Base-by-base conservation (phyloP, 2,329 filamentous ascomycete genomes). In the Lachnum nothofagi region DNA sequence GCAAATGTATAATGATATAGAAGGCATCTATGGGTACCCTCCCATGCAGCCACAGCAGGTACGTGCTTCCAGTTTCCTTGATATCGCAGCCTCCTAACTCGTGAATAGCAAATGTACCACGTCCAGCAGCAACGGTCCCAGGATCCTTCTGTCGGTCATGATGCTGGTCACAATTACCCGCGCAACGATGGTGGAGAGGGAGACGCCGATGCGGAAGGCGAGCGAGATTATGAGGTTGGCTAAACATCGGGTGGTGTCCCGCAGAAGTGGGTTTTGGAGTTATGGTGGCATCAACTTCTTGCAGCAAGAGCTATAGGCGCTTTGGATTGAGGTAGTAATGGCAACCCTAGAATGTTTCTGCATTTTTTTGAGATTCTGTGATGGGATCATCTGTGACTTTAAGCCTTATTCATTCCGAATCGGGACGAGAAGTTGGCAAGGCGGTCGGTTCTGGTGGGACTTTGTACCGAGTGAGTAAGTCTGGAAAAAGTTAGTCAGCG, bases 1-100 rank as follows among this genome's bases (percentile, higher is more conserved):
- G 42, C 74, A 82, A 55, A 94, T 96, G 78, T 95, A 90, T 64
- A 78, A 83, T 48, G 83, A 86, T 48, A 84, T 91, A 68, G 83
- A 88, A 54, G 82, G 81, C 55, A 95, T 96, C 77, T 97, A 97
- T 67, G 79, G 79, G 33, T 95, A 94, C 66, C 78, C 84, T 12
- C 73, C 82, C 54, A 88, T 95, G 78, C 83, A 86, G 60, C 80
- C 86, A 56, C 89, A 94, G 68, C 88, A 90, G 74, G 88, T 91
- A 75, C 67, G 79, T n/a, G 42, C 22, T n/a, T 17, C 17, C 23
- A 6, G n/a, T 31, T 44, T 8, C 12, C 38, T 10, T 29, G 12
- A 35, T 14, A 12, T 16, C n/a, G 17, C 22, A n/a, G n/a, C 48
- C 7, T 41, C 20, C 43, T 48, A 44, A 48, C 24, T 12, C 44